Evolutionary conservation across 2,329 filamentous ascomycete species (phyloP).

Genomic region (Aspergillus arachidicola): DNA sequence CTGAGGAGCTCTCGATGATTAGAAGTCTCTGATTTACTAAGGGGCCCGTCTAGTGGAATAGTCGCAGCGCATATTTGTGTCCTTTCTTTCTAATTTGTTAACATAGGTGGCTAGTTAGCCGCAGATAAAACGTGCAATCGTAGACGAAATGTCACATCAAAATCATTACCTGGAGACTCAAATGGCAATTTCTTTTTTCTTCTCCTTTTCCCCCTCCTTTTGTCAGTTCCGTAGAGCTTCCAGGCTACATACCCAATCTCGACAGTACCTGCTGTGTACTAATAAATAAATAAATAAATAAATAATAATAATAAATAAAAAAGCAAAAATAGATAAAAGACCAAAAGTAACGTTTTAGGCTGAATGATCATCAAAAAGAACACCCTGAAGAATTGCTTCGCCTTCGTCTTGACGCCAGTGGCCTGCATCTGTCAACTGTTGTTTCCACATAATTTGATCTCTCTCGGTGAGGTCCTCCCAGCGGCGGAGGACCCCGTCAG

Average conservation of each 20-base stretch:
- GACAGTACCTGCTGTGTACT: neutral
- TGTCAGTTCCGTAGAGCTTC: neutral
- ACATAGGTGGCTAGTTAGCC: neutral
- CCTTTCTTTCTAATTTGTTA: neutral
- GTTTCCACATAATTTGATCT: conserved; percentile 70
- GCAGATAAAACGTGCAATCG: conserved; percentile 12
- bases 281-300: neutral
- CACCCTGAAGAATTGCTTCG: conserved; percentile 73
- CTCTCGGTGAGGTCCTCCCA: conserved; percentile 52
- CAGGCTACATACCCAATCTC: neutral
- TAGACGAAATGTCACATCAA: conserved; percentile 4
- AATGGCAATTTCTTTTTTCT: neutral
- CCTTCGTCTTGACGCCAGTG: conserved; percentile 80
- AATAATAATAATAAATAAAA: neutral
- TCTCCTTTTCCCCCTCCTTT: neutral
- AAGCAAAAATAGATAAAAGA: neutral
- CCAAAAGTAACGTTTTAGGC: neutral
- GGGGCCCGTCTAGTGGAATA: neutral
- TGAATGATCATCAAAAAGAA: conserved; percentile 66
- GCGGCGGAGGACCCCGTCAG: neutral
- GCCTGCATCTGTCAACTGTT: conserved; percentile 67
- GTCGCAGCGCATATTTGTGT: neutral
- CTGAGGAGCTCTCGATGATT: conserved; percentile 23
- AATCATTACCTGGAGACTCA: neutral
- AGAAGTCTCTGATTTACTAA: no score